A percentile compares a stretch with the other conserved stretches of the same genome.
Conservation (phyloP, 2,329 filamentous ascomycete genomes). For the Diaporthe nobilis region DNA sequence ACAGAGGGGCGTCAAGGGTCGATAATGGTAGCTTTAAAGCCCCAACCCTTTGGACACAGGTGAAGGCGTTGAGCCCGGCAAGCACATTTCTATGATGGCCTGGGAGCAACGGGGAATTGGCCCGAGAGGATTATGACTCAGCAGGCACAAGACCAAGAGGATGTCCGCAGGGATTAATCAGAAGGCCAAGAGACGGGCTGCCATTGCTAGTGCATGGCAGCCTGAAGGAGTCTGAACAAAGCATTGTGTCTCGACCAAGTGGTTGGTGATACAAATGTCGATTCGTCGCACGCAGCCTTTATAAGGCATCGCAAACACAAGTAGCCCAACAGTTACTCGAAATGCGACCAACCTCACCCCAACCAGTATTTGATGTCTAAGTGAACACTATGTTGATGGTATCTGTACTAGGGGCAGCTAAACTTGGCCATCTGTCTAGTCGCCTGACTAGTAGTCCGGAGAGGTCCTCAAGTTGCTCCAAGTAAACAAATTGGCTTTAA, state of each 20-base stretch:
- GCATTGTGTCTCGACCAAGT: slow-evolving; percentile 48
- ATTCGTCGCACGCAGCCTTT: slow-evolving; percentile 31
- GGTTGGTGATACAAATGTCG: slow-evolving; percentile 43
- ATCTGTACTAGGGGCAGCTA: neutral
- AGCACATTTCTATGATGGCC: slow-evolving; percentile 31
- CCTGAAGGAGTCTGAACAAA: slow-evolving; percentile 31
- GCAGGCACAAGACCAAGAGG: neutral
- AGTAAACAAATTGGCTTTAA: neutral
- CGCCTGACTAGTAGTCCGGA: neutral
- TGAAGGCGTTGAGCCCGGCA: slow-evolving; percentile 23
- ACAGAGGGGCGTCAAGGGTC: slow-evolving; percentile 52
- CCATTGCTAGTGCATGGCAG: slow-evolving; percentile 52
- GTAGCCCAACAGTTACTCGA: slow-evolving; percentile 38
- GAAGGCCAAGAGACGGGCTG: slow-evolving; percentile 28
- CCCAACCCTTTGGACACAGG: slow-evolving; percentile 55
- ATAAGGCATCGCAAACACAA: slow-evolving; percentile 25
- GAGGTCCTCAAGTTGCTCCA: neutral
- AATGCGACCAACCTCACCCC: slow-evolving; percentile 34
- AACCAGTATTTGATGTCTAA: neutral
- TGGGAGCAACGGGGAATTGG: neutral
- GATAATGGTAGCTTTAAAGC: slow-evolving; percentile 65
- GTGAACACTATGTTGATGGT: neutral
- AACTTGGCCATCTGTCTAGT: neutral
- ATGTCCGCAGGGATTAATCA: slow-evolving; percentile 13
- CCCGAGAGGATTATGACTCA: neutral